Evolutionary conservation across 768 basidiomycete genomes (phyloP).

Genomic region (Phylloporus sp.): DNA sequence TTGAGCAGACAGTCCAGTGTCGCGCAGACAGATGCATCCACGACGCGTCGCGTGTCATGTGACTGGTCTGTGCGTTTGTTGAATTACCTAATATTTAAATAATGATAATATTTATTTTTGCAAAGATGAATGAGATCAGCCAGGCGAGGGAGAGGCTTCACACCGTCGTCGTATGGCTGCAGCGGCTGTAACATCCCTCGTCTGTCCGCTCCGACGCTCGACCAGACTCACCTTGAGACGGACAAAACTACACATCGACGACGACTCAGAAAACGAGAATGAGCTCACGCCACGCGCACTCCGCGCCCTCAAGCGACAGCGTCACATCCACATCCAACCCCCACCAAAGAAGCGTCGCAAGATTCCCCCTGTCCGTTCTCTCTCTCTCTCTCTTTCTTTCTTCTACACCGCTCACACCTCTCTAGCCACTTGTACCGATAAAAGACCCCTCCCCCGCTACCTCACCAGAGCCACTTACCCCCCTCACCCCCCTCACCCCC

Average conservation of each 20-base stretch:
- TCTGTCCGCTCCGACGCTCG: conserved; percentile 30
- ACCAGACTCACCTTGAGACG: conserved; percentile 19
- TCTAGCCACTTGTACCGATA: not conserved
- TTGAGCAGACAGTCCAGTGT: no score
- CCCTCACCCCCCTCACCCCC: conserved; percentile 20
- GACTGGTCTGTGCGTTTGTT: conserved; percentile 29
- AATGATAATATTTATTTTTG: conserved; percentile 9
- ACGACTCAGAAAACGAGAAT: conserved; percentile 21
- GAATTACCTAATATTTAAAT: conserved; percentile 1
- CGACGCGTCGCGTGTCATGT: conserved; percentile 24
- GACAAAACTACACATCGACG: not conserved
- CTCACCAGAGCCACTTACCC: not conserved
- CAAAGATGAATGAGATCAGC: conserved; percentile 13
- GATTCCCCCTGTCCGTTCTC: conserved; percentile 8
- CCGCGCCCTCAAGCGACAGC: conserved; percentile 32
- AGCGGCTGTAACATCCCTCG: conserved; percentile 25
- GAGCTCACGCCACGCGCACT: conserved; percentile 34
- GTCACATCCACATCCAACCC: conserved; percentile 26
- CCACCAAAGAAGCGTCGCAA: conserved; percentile 23
- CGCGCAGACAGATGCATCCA: no score
- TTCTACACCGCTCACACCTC: not conserved
- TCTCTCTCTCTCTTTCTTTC: not conserved
- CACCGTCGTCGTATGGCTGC: conserved; percentile 25
- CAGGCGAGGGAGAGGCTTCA: conserved; percentile 2
- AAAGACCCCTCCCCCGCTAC: not conserved